Percentiles rank a stretch among this genome's conserved stretches.
Conservation (phyloP, 208 protist species). For the Leptomonas pyrrhocoris region DNA sequence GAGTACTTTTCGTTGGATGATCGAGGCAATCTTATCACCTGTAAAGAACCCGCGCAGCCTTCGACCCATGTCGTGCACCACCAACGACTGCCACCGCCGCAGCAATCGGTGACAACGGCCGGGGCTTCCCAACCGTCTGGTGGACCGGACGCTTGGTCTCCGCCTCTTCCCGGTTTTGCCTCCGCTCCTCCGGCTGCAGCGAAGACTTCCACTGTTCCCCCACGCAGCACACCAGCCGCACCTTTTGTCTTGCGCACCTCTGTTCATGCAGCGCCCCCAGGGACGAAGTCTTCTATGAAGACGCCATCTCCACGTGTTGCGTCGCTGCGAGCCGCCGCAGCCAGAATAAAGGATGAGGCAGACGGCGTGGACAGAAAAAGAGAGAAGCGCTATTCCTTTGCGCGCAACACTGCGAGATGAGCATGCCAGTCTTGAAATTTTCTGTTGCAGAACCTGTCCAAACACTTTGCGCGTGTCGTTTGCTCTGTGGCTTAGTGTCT, state of each 20-base stretch:
- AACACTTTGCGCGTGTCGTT: no score
- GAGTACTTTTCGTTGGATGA: constrained; percentile 67
- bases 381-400: not conserved
- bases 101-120: not conserved
- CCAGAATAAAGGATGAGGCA: constrained; percentile 55
- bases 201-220: not conserved
- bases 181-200: not conserved
- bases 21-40: constrained; percentile 49
- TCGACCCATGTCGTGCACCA: not conserved
- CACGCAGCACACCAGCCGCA: not conserved
- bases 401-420: not conserved
- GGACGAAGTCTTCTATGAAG: not conserved
- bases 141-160: not conserved
- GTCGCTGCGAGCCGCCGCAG: constrained; percentile 34
- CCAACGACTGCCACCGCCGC: not conserved
- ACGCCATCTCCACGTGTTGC: constrained; percentile 33
- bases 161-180: not conserved
- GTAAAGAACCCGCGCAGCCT: not conserved
- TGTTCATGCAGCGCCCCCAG: not conserved
- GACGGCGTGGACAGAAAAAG: constrained; percentile 42
- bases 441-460: no score
- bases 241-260: constrained; percentile 10
- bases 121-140: not conserved
- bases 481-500: no score
- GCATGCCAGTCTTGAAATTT: no score